Conservation (phyloP, 345 rosid species). For the Eucalyptus guilfoylei region DNA sequence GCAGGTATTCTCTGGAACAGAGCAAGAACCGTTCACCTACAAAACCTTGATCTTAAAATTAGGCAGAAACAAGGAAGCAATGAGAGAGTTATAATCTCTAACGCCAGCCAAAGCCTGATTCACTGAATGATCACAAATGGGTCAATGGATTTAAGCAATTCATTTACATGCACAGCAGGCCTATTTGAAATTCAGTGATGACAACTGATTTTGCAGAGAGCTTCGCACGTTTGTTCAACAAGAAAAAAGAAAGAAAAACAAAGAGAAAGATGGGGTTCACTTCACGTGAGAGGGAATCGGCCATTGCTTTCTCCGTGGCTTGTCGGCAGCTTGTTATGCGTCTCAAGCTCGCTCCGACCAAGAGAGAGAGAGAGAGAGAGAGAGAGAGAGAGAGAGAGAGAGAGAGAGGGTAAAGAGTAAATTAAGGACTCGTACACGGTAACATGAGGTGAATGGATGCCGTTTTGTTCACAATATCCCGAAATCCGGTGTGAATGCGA, state of each 20-base stretch:
- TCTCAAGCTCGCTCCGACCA: background rate
- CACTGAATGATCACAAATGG: background rate
- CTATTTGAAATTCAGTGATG: background rate
- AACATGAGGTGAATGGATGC: too few species aligned
- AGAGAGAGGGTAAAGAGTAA: too few species aligned
- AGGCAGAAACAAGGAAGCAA: background rate
- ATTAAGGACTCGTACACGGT: too few species aligned
- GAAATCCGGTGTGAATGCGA: too few species aligned
- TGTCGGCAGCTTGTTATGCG: background rate
- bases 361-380: too few species aligned
- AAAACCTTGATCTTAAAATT: background rate
- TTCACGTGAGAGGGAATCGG: background rate
- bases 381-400: too few species aligned
- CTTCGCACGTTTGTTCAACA: background rate
- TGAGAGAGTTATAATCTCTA: background rate
- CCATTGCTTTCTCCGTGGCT: background rate
- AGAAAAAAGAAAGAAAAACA: background rate
- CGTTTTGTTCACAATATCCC: too few species aligned
- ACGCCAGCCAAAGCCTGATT: background rate
- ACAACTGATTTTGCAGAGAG: background rate
- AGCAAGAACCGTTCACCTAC: background rate
- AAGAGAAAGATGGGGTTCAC: background rate
- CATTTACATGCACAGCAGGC: background rate
- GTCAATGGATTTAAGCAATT: background rate
- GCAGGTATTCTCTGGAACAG: background rate